Evolutionary conservation across 805 yeast species (phyloP), one percentile per base, ranked within the genome.

Genomic region (Candida boleticola): DNA sequence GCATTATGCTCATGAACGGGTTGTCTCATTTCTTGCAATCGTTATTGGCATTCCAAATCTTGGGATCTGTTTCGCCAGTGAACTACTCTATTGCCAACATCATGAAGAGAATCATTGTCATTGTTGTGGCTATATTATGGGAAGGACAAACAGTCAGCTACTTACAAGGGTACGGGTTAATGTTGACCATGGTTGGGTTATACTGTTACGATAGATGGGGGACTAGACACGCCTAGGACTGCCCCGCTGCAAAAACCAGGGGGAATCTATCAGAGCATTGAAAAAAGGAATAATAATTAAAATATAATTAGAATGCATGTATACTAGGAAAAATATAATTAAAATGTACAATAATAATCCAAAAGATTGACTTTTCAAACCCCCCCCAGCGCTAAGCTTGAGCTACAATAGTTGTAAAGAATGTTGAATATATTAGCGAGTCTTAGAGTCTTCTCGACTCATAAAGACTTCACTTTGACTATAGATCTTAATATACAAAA

Each of bases 41-140:
- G 2, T 71, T 85, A 57, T 60, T 85, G 37, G 92, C 92, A 20
- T 85, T 85, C 60, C 89, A 83, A 58, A 73, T 85, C 36, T 73
- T 85, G 49, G 92, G 92, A 1, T 57, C 76, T 51, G 72, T 85
- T 19, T 74, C 83, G n/a, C 85, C 93, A 3, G 84, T 85, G 36
- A 83, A 83, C 56, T 85, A 85, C 60, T 82, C 89, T 31, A 82
- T 85, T 55, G 93, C 90, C 23, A 85, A 82, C 58, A 85, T 85
- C 38, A 59, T 84, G 62, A 85, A 85, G 54, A 68, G 92, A 54
- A 85, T 85, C 43, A 78, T 82, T 22, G 83, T 85, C 36, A 85
- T 85, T 42, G 61, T 79, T 18, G 77, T 80, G 48, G 82, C 89
- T 1, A 75, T 85, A 43, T 42, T 81, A 1, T 75, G 84, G 73